Evolutionary conservation across 1,284 basidiomycete genomes (phyloP), one percentile per base, ranked within the genome.

Genomic region (Ustilago curta): DNA sequence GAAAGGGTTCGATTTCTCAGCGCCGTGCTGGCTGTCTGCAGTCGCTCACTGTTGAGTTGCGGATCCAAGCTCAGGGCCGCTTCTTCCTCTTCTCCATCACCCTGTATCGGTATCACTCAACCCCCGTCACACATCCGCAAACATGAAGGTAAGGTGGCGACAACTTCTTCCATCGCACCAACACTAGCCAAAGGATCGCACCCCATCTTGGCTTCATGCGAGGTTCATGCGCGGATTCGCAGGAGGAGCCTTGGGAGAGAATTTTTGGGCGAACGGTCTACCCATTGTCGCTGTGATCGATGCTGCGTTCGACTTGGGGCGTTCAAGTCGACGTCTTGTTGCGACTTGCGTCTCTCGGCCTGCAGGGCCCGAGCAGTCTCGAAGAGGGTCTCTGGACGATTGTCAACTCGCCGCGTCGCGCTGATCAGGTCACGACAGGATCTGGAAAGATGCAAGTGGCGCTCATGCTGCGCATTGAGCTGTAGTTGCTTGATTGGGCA

Each of bases 121-220:
- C 45, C 44, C 37, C 12, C 58, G 57, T 42, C 44, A 60, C 39
- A 60, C 35, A 57, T 60, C 29, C 31, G 52, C 49, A 35, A 65
- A 25, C 49, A 70, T 70, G 68, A 70, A 70, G 68, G 68, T 70
- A 70, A 56, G 68, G 32, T 54, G 25, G 0, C 48, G 32, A 35
- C 35, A 14, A 37, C 4, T 37, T 12, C 4, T 8, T 8, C 18
- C 3, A 21, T 14, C 27, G 8, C 25, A 25, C 31, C 23, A 31
- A 32, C 53, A 23, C 48, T 47, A 52, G 54, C 14, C 32, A 2
- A 37, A 37, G 44, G 40, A 42, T 32, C 40, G 25, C 19, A 31
- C 11, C 18, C 35, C 23, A 16, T 21, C 31, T 37, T 8, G 23
- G 21, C 32, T 40, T 14, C 23, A 37, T 14, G 32, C n/a, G 12